These are phyloP conservation scores for Karstenula rhodostoma DNA, from an alignment of 2,329 filamentous ascomycete species.

Conservation along the genomic window DNA sequence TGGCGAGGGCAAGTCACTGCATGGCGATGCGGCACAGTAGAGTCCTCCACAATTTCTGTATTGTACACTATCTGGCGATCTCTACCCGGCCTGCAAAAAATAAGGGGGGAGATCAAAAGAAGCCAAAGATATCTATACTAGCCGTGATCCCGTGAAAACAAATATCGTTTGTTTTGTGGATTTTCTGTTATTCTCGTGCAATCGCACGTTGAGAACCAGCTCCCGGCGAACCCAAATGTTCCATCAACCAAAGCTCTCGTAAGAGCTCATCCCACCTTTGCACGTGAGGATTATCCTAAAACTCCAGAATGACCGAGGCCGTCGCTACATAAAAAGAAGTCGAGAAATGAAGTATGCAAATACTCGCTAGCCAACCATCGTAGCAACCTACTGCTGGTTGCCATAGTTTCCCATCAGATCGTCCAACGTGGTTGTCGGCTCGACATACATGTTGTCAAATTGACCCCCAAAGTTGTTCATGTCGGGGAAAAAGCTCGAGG, in stretches of 20 bases:
- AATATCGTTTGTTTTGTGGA: conserved; percentile 42
- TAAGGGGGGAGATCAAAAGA: conserved; percentile 47
- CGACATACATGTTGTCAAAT: conserved; percentile 42
- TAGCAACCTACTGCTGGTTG: conserved; percentile 31
- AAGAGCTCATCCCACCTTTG: conserved; percentile 10
- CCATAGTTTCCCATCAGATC: conserved; percentile 37
- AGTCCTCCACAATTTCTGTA: conserved; percentile 31
- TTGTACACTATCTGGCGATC: conserved; percentile 45
- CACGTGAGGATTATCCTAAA: conserved; percentile 4
- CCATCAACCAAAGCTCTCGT: conserved; percentile 2
- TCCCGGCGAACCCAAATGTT: conserved; percentile 5
- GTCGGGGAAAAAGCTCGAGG: conserved; percentile 50
- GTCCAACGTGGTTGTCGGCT: conserved; percentile 41
- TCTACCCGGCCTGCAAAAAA: conserved; percentile 38
- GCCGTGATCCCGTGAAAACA: conserved; percentile 31
- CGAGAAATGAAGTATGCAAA: conserved; percentile 32
- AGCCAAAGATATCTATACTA: conserved; percentile 24
- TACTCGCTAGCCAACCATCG: conserved; percentile 26
- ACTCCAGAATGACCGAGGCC: conserved; percentile 19
- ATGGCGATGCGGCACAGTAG: background rate
- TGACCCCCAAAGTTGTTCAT: conserved; percentile 52
- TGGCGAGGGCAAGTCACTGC: background rate
- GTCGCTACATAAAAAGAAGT: conserved; percentile 21
- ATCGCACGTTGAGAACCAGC: conserved; percentile 27
- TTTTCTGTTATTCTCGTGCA: conserved; percentile 40